Evolutionary conservation across 768 basidiomycete genomes (phyloP).

Genomic region (Termitomyces sp.): DNA sequence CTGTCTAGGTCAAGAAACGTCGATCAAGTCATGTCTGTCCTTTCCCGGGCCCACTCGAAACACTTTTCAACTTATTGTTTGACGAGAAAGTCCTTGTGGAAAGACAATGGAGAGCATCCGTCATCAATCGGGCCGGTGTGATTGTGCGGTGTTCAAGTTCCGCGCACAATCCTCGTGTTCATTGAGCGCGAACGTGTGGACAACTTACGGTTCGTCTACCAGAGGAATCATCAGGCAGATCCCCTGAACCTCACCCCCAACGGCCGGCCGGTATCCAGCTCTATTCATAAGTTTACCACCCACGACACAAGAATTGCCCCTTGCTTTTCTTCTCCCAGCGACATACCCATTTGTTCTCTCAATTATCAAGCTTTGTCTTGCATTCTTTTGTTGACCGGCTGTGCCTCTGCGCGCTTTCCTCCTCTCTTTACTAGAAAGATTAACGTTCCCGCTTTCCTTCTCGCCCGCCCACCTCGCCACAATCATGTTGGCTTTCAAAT

Average conservation of each 20-base stretch:
- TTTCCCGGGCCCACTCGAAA: too few species aligned
- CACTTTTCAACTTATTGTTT: not conserved
- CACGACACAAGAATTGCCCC: not conserved
- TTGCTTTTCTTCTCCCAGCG: slow-evolving; percentile 10
- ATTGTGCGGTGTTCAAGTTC: not conserved
- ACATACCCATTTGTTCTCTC: slow-evolving; percentile 6
- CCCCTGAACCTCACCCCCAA: slow-evolving; percentile 15
- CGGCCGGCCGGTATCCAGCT: slow-evolving; percentile 18
- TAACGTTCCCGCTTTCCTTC: slow-evolving; percentile 6
- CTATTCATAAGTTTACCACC: slow-evolving; percentile 16
- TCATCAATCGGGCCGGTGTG: slow-evolving; percentile 1
- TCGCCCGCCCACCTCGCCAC: not conserved
- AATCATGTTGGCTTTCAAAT: slow-evolving; percentile 20
- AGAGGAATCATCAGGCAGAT: slow-evolving; percentile 1
- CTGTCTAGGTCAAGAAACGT: not conserved
- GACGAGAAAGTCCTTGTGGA: not conserved
- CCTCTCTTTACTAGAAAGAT: slow-evolving; percentile 12
- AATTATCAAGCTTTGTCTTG: slow-evolving; percentile 9
- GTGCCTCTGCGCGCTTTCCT: slow-evolving; percentile 18
- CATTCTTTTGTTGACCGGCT: slow-evolving; percentile 14
- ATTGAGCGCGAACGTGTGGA: not conserved
- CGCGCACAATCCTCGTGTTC: slow-evolving; percentile 13
- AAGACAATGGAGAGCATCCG: not conserved
- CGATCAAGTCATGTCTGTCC: not conserved
- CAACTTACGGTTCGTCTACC: not conserved